Evolutionary conservation across 148 eudicot species (phyloP).

Genomic region (Chenopodium album): DNA sequence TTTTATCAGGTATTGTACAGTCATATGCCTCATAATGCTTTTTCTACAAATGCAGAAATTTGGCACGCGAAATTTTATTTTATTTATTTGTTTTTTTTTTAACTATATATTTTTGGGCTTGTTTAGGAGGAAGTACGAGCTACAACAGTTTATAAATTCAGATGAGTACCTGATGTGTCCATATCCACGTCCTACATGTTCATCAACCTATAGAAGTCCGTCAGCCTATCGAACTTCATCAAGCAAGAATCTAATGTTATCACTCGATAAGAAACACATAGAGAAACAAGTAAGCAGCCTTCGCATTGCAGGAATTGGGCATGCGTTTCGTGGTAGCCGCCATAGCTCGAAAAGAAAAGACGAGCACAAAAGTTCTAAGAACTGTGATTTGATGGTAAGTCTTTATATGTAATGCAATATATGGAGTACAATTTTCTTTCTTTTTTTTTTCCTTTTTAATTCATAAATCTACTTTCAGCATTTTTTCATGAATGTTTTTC

Average conservation of each 20-base stretch:
- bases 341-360: constrained; percentile 72
- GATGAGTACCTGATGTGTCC: constrained; percentile 51
- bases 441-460: neutral
- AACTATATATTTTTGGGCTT: neutral
- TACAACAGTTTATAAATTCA: constrained; percentile 54
- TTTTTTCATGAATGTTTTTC: neutral
- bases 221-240: constrained; percentile 33
- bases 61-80: neutral
- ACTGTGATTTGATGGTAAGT: constrained; percentile 57
- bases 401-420: neutral
- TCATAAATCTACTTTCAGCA: neutral
- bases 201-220: constrained; percentile 30
- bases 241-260: constrained; percentile 25
- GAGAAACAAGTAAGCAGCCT: constrained; percentile 55
- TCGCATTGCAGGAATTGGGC: constrained; percentile 59
- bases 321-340: constrained; percentile 72
- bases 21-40: neutral
- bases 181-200: constrained; percentile 40
- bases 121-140: constrained; percentile 87
- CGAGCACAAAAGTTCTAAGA: constrained; percentile 50
- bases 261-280: constrained; percentile 52
- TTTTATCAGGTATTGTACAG: constrained; percentile 61
- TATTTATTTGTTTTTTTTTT: too few species aligned
- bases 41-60: neutral
- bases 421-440: neutral